phyloP scores from a whole-genome alignment of 2,329 filamentous ascomycete species.

The Pseudopyrenochaeta lycopersici region DNA sequence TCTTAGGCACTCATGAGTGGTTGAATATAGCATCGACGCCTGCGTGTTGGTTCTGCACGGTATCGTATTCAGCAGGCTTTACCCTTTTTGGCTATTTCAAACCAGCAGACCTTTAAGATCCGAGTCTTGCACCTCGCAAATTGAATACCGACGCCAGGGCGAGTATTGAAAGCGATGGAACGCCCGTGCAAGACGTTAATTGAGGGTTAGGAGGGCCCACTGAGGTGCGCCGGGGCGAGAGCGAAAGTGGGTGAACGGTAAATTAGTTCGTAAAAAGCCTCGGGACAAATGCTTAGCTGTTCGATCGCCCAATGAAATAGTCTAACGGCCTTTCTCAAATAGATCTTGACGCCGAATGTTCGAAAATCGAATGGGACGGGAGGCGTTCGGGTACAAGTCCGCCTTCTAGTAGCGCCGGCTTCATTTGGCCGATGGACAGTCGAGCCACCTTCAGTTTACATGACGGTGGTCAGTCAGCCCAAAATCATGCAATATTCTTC shows the following conservation, averaged over 20 bases:
- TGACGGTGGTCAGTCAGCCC: not conserved
- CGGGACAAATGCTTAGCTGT: not conserved
- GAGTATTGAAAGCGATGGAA: slow-evolving; percentile 6
- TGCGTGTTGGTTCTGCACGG: not conserved
- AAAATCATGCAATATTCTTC: not conserved
- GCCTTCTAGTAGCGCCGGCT: not conserved
- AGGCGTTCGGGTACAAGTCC: not conserved
- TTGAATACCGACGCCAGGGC: slow-evolving; percentile 21
- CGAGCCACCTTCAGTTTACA: not conserved
- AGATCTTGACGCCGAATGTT: not conserved
- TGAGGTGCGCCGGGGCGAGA: not conserved
- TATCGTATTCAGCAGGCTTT: not conserved
- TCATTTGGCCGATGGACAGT: slow-evolving; percentile 6
- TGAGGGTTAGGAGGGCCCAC: not conserved
- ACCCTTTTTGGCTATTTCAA: not conserved
- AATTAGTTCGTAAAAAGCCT: not conserved
- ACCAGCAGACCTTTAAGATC: not conserved
- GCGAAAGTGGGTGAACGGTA: not conserved
- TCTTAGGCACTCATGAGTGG: not conserved
- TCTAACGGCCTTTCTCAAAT: not conserved
- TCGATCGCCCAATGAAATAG: not conserved
- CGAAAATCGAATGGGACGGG: not conserved
- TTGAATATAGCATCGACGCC: not conserved
- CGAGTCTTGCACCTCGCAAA: slow-evolving; percentile 2
- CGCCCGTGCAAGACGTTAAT: not conserved